These are phyloP conservation scores for Aspergillus heteromorphus DNA, from an alignment of 495 filamentous ascomycete genomes.

Conservation along the genomic window DNA sequence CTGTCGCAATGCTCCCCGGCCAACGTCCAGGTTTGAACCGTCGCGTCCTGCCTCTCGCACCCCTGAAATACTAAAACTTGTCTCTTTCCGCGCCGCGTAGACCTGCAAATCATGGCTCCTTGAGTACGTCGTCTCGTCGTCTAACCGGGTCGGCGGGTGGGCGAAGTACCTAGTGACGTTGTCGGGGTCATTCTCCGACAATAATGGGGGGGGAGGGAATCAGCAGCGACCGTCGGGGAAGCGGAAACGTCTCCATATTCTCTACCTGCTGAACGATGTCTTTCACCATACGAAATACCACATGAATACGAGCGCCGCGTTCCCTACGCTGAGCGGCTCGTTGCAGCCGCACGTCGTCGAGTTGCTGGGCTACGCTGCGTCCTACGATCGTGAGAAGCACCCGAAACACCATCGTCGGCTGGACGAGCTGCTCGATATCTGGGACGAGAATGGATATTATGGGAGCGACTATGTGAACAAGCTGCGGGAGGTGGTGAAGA, in stretches of 20 bases:
- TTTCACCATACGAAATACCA: conserved; percentile 74
- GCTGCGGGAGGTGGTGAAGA: conserved; percentile 52
- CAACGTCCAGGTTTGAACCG: conserved; percentile 92
- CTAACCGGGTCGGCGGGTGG: conserved; percentile 58
- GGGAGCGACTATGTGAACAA: conserved; percentile 50
- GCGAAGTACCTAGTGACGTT: conserved; percentile 74
- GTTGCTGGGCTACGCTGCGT: conserved; percentile 57
- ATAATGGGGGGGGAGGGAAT: conserved; percentile 14
- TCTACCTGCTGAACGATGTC: conserved; percentile 79
- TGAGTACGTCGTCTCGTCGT: conserved; percentile 61
- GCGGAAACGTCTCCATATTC: conserved; percentile 67
- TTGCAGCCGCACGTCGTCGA: conserved; percentile 57
- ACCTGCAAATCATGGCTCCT: conserved; percentile 85
- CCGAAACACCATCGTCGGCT: conserved; percentile 65
- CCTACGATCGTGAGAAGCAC: conserved; percentile 50
- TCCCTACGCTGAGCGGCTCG: conserved; percentile 52
- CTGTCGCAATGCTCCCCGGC: conserved; percentile 68
- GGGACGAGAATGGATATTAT: conserved; percentile 68
- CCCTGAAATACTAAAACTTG: conserved; percentile 51
- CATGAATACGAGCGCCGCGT: conserved; percentile 28
- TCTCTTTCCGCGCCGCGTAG: conserved; percentile 53
- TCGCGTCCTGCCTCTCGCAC: conserved; percentile 25
- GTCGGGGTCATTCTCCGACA: conserved; percentile 49
- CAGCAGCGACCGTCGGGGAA: conserved; percentile 47
- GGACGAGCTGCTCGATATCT: conserved; percentile 62